These are phyloP conservation scores for Hippophae rhamnoides DNA, from an alignment of 306 rosid species.

Conservation along the genomic window DNA sequence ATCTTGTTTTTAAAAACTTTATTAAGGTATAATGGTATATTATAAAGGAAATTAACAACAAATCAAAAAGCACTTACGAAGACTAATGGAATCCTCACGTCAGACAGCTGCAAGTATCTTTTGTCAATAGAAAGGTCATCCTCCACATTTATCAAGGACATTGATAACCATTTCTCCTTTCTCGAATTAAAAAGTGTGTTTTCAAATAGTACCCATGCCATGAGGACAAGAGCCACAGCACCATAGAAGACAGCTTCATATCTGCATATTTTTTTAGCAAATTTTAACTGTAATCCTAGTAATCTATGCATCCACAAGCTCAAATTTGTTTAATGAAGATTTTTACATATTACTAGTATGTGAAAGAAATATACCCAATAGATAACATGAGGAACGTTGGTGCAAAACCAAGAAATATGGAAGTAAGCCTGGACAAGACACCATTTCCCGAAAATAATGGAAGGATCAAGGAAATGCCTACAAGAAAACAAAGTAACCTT, in stretches of 20 bases:
- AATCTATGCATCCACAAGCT: background rate
- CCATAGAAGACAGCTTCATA: slow-evolving; percentile 84
- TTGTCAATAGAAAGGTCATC: slow-evolving; percentile 25
- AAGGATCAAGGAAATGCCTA: slow-evolving; percentile 69
- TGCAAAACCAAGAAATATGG: slow-evolving; percentile 86
- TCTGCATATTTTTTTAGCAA: slow-evolving; percentile 30
- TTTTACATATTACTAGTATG: slow-evolving; percentile 7
- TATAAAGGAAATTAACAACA: slow-evolving; percentile 4
- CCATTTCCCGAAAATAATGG: slow-evolving; percentile 69
- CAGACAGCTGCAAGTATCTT: slow-evolving; percentile 74
- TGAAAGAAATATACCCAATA: slow-evolving; percentile 55
- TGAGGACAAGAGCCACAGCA: slow-evolving; percentile 67
- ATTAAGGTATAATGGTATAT: slow-evolving; percentile 2
- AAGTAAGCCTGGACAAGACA: slow-evolving; percentile 68
- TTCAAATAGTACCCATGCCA: slow-evolving; percentile 89
- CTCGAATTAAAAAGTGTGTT: slow-evolving; percentile 54
- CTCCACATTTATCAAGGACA: slow-evolving; percentile 27
- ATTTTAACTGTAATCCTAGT: background rate
- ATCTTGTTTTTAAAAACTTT: too few relatives aligned
- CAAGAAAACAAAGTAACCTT: slow-evolving; percentile 18
- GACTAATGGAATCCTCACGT: slow-evolving; percentile 60
- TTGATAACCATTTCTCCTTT: slow-evolving; percentile 33
- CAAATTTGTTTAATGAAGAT: slow-evolving; percentile 3
- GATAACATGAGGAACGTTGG: slow-evolving; percentile 87
- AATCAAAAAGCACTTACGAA: slow-evolving; percentile 51